Conservation (phyloP, 192 early-diverging fungal genomes). For the Coemansia sp. region DNA sequence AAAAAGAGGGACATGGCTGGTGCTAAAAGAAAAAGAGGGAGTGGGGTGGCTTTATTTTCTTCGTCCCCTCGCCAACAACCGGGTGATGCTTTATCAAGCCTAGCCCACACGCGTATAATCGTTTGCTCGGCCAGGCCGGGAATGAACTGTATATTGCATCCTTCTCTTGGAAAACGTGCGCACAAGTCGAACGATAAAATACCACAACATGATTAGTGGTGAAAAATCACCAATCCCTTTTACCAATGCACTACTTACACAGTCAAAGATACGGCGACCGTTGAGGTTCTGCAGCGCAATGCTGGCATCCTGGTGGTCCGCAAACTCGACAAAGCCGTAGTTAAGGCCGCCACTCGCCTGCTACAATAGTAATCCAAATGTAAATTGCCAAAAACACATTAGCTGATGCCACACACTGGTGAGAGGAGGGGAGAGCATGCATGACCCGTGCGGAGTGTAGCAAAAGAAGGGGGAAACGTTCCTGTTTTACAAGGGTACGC, state of each 20-base stretch:
- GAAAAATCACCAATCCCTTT: background rate
- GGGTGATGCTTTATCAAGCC: too few species aligned
- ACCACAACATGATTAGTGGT: background rate
- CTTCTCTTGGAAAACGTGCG: background rate
- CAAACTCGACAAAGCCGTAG: conserved; percentile 90
- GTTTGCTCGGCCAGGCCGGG: too few species aligned
- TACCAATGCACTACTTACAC: conserved; percentile 15
- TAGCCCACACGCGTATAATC: too few species aligned
- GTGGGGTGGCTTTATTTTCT: too few species aligned
- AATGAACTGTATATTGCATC: background rate
- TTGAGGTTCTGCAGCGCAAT: conserved; percentile 71
- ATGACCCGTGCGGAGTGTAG: too few species aligned
- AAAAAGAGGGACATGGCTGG: too few species aligned
- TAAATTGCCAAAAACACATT: background rate
- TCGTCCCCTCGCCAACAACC: too few species aligned
- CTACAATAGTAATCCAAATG: conserved; percentile 38
- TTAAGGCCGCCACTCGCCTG: conserved; percentile 70
- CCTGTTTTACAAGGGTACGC: background rate
- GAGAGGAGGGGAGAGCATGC: background rate
- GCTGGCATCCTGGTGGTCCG: conserved; percentile 69
- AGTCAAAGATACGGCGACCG: conserved; percentile 50
- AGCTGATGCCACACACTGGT: background rate
- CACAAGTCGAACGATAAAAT: too few species aligned
- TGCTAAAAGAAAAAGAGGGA: too few species aligned
- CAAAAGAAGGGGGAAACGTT: too few species aligned